Evolutionary conservation across 495 filamentous ascomycete species (phyloP), one percentile per base, ranked within the genome.

Genomic region (Penicillium silybi): DNA sequence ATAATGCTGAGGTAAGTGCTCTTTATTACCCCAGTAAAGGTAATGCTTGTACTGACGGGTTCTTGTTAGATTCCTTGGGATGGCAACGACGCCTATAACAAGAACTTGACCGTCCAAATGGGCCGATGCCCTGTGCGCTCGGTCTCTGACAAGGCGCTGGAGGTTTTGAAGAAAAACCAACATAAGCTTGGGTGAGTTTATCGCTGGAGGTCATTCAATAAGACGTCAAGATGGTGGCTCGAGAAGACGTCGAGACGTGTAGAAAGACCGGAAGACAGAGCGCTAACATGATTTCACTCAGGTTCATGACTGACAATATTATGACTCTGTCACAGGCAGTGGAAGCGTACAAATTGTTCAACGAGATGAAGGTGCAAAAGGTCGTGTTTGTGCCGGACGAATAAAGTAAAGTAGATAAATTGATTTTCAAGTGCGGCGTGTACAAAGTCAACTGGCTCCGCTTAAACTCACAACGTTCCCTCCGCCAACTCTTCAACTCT

Each of bases 281-380:
- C 29, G n/a, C 23, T 48, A 8, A 38, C 52, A 44, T 42, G 20
- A 25, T 22, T 38, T 41, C 22, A 41, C 20, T 59, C 54, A 90
- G 90, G 38, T 96, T 96, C 75, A 95, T 97, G 89, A 83, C 85
- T 7, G 90, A 96, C 52, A 90, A 92, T 64, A 86, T 96, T 60
- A 95, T 97, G 89, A 88, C 89, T 18, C 76, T 97, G 38, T 80
- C 81, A 3, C 74, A 90, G 53, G 93, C 91, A 2, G 85, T 91
- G 13, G 87, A 92, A 65, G 93, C 86, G 8, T 97, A 96, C 71
- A 87, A 95, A 37, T 67, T 97, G 18, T 97, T 96, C 72, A 88
- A 97, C 61, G 83, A 85, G 54, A 91, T 92, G 89, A 85, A 93
- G 72, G 89, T 83, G 48, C 91, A 96, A 61, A 98, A 98, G 78